Percentiles rank a stretch among this genome's conserved stretches.
These are phyloP conservation scores for Ephemerocybe angulata DNA, from an alignment of 768 basidiomycete species.

Conservation along the genomic window DNA sequence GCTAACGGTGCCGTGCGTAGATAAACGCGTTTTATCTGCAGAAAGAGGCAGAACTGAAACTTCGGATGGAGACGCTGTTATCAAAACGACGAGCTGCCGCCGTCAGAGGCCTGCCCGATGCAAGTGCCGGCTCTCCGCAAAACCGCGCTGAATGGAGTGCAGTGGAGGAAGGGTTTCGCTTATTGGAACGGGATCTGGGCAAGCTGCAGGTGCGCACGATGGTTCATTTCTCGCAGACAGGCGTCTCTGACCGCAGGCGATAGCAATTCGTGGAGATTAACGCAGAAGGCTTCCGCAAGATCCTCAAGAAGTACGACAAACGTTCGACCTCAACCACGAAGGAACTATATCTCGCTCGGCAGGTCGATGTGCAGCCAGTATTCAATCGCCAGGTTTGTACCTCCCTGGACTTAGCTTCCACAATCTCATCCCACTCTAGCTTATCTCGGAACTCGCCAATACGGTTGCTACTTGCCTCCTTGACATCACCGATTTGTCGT, in stretches of 20 bases:
- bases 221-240: not conserved
- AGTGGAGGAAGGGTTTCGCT: conserved; percentile 92
- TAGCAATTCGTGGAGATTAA: conserved; percentile 98
- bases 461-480: conserved; percentile 82
- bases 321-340: conserved; percentile 92
- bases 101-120: conserved; percentile 66
- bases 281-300: conserved; percentile 94
- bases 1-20: conserved; percentile 37
- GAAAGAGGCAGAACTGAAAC: conserved; percentile 91
- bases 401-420: conserved; percentile 1
- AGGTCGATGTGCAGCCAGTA: conserved; percentile 98
- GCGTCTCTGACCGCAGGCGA: conserved; percentile 10
- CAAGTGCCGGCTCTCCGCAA: conserved; percentile 52
- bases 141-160: conserved; percentile 91
- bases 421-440: conserved; percentile 39
- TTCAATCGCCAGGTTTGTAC: conserved; percentile 86
- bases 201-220: conserved; percentile 76
- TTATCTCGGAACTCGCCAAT: conserved; percentile 93
- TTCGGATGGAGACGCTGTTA: conserved; percentile 88
- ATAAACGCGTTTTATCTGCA: conserved; percentile 98
- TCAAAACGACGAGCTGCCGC: conserved; percentile 89
- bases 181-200: conserved; percentile 89
- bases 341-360: conserved; percentile 91
- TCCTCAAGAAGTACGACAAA: conserved; percentile 98
- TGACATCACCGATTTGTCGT: conserved; percentile 72